Evolutionary conservation across 345 rosid genomes (phyloP).

Genomic region (Mallotus nudiflorus): DNA sequence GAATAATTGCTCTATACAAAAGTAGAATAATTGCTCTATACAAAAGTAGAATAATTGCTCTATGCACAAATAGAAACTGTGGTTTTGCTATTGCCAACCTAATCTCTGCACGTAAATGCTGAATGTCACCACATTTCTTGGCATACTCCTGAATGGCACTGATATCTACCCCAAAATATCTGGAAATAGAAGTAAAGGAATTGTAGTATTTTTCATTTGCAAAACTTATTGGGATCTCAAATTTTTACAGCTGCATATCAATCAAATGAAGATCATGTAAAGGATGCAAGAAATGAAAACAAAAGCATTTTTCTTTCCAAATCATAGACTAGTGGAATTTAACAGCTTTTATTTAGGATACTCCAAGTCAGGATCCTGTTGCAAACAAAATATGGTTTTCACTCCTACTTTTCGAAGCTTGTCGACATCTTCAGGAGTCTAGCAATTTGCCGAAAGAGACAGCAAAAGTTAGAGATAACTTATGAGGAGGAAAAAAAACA

Average conservation of each 20-base stretch:
- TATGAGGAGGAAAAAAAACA: neutral
- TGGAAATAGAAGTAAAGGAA: slow-evolving; percentile 51
- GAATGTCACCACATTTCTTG: slow-evolving; percentile 47
- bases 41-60: neutral
- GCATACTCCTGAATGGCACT: slow-evolving; percentile 72
- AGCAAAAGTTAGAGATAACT: neutral
- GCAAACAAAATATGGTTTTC: slow-evolving; percentile 91
- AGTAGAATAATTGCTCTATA: neutral
- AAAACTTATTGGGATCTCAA: neutral
- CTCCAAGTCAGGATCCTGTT: slow-evolving; percentile 94
- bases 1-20: neutral
- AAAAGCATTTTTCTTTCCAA: neutral
- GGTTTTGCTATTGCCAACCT: slow-evolving; percentile 51
- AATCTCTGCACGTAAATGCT: slow-evolving; percentile 85
- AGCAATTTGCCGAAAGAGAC: slow-evolving; percentile 13
- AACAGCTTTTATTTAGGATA: slow-evolving; percentile 46
- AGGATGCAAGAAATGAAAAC: neutral
- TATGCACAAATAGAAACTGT: neutral
- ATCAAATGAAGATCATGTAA: neutral
- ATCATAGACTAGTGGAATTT: slow-evolving; percentile 13
- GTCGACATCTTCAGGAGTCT: slow-evolving; percentile 88
- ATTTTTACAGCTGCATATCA: slow-evolving; percentile 2
- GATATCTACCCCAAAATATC: slow-evolving; percentile 94
- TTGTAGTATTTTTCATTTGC: neutral
- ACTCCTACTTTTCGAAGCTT: slow-evolving; percentile 82